Evolutionary conservation across 768 basidiomycete genomes (phyloP).

Genomic region (Xanthoconium purpureum): DNA sequence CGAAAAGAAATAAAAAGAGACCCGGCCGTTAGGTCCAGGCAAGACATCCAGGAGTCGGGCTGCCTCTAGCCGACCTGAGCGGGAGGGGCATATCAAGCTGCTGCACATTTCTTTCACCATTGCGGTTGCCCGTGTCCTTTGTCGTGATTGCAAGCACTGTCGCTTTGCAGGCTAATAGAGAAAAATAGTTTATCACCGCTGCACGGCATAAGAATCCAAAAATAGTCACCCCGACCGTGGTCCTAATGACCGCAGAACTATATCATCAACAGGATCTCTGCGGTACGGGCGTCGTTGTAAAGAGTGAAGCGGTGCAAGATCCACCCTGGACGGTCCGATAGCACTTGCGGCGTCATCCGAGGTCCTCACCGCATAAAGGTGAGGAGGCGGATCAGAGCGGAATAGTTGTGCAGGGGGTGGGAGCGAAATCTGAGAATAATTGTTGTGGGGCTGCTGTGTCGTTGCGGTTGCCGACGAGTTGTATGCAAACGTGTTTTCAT

Average conservation of each 20-base stretch:
- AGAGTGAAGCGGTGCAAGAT: slow-evolving; percentile 57
- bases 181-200: slow-evolving; percentile 23
- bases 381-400: slow-evolving; percentile 25
- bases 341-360: slow-evolving; percentile 17
- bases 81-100: neutral
- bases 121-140: neutral
- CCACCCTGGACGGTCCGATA: slow-evolving; percentile 32
- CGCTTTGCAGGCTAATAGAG: slow-evolving; percentile 14
- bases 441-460: slow-evolving; percentile 9
- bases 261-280: slow-evolving; percentile 62
- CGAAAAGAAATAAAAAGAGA: neutral
- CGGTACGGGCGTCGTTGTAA: slow-evolving; percentile 57
- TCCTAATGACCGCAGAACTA: slow-evolving; percentile 49
- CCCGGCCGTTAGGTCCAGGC: neutral
- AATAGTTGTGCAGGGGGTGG: slow-evolving; percentile 34
- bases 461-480: slow-evolving; percentile 5
- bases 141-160: slow-evolving; percentile 8
- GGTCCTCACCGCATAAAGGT: slow-evolving; percentile 30
- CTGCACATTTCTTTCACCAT: slow-evolving; percentile 2
- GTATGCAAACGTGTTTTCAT: slow-evolving; percentile 7
- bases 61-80: neutral
- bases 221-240: slow-evolving; percentile 38
- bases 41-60: neutral
- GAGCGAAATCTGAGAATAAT: slow-evolving; percentile 26
- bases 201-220: slow-evolving; percentile 11